phyloP scores from a whole-genome alignment of 345 rosid genomes.

The Citrus reticulata region DNA sequence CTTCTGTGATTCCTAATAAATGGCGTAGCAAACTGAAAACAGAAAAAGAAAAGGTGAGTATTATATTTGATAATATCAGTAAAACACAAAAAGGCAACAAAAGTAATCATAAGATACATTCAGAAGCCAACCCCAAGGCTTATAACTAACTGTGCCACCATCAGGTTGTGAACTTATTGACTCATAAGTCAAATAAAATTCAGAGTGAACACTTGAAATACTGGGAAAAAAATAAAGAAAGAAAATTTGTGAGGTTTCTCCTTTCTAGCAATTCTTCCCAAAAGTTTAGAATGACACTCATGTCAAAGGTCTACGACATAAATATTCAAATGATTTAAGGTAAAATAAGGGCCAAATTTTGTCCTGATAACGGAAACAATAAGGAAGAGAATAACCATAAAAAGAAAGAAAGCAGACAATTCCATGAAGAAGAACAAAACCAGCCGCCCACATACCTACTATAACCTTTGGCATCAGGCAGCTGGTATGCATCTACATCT shows the following conservation, averaged over 20 bases:
- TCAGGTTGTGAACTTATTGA: neutral
- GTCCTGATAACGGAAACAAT: neutral
- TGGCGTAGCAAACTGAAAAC: slow-evolving; percentile 53
- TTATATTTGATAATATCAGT: neutral
- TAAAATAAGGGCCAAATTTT: neutral
- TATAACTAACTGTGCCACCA: neutral
- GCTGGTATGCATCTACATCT: slow-evolving; percentile 90
- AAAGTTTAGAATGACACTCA: neutral
- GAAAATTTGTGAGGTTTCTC: neutral
- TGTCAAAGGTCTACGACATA: neutral
- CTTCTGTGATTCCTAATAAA: slow-evolving; percentile 78
- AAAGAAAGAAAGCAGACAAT: neutral
- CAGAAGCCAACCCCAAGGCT: neutral
- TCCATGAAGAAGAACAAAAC: neutral
- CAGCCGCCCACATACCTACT: slow-evolving; percentile 57
- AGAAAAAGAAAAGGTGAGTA: neutral
- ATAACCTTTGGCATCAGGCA: slow-evolving; percentile 98
- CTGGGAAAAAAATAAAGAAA: too few species aligned
- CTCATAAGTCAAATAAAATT: neutral
- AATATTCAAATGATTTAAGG: neutral
- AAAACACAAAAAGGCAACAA: neutral
- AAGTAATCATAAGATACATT: neutral
- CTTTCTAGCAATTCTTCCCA: neutral
- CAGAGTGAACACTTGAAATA: neutral
- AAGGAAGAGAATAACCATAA: neutral